Evolutionary conservation across 257 asterid genomes (phyloP).

Genomic region (Rehmannia glutinosa): DNA sequence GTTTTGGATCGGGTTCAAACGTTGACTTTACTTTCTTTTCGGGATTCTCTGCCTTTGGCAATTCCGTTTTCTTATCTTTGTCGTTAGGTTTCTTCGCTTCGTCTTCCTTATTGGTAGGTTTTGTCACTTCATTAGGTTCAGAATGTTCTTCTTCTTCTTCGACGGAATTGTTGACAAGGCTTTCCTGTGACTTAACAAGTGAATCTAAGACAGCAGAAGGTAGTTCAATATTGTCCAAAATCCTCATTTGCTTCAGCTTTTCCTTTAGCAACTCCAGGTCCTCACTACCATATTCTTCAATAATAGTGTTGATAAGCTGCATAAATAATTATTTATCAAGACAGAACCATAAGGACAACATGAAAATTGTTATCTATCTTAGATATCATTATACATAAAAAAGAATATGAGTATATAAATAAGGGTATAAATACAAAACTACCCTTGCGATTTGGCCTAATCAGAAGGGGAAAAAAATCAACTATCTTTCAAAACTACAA

Average conservation of each 20-base stretch:
- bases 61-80: conserved; percentile 18
- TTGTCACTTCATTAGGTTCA: conserved; percentile 22
- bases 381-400: no score
- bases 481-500: no score
- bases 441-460: no score
- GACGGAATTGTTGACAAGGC: conserved; percentile 13
- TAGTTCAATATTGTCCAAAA: no score
- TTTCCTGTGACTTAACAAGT: conserved; percentile 39
- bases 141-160: conserved; percentile 23
- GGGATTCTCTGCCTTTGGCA: conserved; percentile 20
- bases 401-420: no score
- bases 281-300: conserved; percentile 46
- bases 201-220: conserved; percentile 36
- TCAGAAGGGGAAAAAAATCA: no score
- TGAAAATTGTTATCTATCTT: neutral
- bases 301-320: conserved; percentile 44
- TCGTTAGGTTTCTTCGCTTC: conserved; percentile 10
- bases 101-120: conserved; percentile 16
- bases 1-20: conserved; percentile 40
- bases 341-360: no score
- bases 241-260: conserved; percentile 50
- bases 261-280: conserved; percentile 41
- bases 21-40: conserved; percentile 24
- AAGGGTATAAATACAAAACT: no score
- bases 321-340: no score